A percentile compares a stretch with the other conserved stretches of the same genome.
These are phyloP conservation scores for Trichoderma pleuroti DNA, from an alignment of 2,329 filamentous ascomycete genomes.

Conservation along the genomic window DNA sequence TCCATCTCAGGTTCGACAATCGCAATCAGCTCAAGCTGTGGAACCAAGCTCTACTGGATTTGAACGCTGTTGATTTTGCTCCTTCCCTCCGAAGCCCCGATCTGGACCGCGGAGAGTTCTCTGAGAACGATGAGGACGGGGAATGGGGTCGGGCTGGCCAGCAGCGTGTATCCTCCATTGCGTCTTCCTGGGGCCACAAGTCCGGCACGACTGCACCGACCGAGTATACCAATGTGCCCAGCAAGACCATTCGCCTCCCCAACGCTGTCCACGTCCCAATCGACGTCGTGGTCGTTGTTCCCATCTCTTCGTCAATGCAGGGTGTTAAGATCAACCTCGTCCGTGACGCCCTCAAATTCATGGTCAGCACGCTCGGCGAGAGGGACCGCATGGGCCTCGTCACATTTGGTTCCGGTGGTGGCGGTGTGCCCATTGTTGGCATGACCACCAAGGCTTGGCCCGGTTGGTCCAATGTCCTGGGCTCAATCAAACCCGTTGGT, in stretches of 20 bases:
- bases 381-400: constrained; percentile 95
- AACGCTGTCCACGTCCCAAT: constrained; percentile 78
- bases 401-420: constrained; percentile 91
- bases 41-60: constrained; percentile 81
- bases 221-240: constrained; percentile 77
- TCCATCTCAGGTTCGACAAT: constrained; percentile 86
- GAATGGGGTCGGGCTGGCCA: constrained; percentile 67
- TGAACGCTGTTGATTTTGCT: constrained; percentile 64
- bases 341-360: constrained; percentile 85
- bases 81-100: constrained; percentile 66
- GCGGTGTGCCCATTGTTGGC: constrained; percentile 90
- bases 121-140: constrained; percentile 77
- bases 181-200: constrained; percentile 76
- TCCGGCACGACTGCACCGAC: constrained; percentile 86
- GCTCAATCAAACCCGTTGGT: constrained; percentile 85
- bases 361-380: constrained; percentile 85
- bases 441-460: constrained; percentile 96
- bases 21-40: constrained; percentile 82
- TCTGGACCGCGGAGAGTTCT: constrained; percentile 72
- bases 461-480: constrained; percentile 83
- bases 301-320: constrained; percentile 97
- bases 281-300: constrained; percentile 93
- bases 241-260: constrained; percentile 39
- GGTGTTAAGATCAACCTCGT: constrained; percentile 97
- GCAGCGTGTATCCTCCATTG: constrained; percentile 75